Evolutionary conservation across 2,329 filamentous ascomycete genomes (phyloP).

Genomic region (Cryphonectria naterciae): DNA sequence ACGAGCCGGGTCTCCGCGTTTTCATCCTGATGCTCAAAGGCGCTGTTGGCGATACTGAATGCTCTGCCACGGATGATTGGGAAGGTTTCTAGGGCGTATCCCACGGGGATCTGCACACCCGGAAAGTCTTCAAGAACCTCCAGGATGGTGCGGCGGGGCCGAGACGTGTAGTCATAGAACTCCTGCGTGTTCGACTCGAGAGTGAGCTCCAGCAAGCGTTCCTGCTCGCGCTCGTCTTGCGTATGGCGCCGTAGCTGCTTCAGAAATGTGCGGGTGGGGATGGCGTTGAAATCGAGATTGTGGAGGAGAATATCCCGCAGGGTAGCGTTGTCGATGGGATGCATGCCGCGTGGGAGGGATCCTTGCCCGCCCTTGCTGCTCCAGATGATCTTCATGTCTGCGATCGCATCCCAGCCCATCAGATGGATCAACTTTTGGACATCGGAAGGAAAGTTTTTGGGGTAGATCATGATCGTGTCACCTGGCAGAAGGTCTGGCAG

Average conservation of each 20-base stretch:
- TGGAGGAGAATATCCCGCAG: constrained; percentile 77
- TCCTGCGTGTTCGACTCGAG: constrained; percentile 83
- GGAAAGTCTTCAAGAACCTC: constrained; percentile 92
- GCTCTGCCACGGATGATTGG: constrained; percentile 85
- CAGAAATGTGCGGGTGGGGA: constrained; percentile 88
- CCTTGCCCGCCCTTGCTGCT: not conserved
- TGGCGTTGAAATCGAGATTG: constrained; percentile 86
- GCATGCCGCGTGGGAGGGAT: constrained; percentile 38
- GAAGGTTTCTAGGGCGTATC: constrained; percentile 72
- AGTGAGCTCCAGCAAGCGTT: constrained; percentile 82
- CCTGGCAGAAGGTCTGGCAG: constrained; percentile 63
- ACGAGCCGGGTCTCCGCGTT: constrained; percentile 41
- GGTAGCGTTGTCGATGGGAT: constrained; percentile 54
- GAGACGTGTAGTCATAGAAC: constrained; percentile 92
- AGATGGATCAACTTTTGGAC: constrained; percentile 77
- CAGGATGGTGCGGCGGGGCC: constrained; percentile 85
- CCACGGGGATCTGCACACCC: constrained; percentile 78
- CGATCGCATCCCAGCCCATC: constrained; percentile 77
- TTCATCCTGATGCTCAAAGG: not conserved
- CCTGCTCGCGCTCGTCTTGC: constrained; percentile 70
- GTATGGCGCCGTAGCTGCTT: constrained; percentile 77
- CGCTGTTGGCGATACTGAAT: constrained; percentile 86
- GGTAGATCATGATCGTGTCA: constrained; percentile 79
- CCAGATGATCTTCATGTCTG: constrained; percentile 60
- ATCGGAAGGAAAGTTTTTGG: constrained; percentile 83